phyloP scores from a whole-genome alignment of 2,329 filamentous ascomycete genomes.

The Alternaria burnsii region DNA sequence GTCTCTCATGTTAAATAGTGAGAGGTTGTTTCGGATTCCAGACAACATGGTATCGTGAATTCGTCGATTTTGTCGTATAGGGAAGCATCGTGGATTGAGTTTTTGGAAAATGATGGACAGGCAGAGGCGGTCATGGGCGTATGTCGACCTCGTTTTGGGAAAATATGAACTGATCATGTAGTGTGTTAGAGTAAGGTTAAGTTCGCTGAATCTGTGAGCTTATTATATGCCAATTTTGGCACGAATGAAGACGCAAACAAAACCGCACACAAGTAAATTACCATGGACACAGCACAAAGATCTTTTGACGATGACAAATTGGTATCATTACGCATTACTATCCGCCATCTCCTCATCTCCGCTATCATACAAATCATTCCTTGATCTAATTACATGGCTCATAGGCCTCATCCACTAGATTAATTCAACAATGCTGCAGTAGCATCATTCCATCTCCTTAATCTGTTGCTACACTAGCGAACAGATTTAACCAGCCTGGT shows the following conservation, averaged over 20 bases:
- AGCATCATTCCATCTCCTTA: background rate
- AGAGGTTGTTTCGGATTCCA: too few species aligned
- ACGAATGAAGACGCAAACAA: background rate
- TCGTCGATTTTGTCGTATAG: background rate
- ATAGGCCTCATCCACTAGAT: slow-evolving; percentile 4
- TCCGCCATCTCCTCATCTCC: background rate
- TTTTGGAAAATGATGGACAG: too few species aligned
- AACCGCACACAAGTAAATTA: background rate
- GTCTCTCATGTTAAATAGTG: background rate
- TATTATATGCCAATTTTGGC: too few species aligned
- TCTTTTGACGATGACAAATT: background rate
- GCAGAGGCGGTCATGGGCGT: too few species aligned
- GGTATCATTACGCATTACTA: slow-evolving; percentile 19
- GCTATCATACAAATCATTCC: slow-evolving; percentile 14
- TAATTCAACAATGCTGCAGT: background rate
- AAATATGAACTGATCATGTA: too few species aligned
- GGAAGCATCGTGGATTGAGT: too few species aligned
- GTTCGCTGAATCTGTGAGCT: too few species aligned
- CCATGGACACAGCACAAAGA: background rate
- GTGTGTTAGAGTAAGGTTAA: too few species aligned
- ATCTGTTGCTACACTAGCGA: background rate
- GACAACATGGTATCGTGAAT: too few species aligned
- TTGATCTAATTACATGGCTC: slow-evolving; percentile 10
- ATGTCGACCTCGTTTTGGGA: too few species aligned
- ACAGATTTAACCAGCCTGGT: slow-evolving; percentile 73